A percentile compares a stretch with the other conserved stretches of the same genome.
Conservation (phyloP, 192 early-diverging fungal genomes). For the Coemansia javaensis region DNA sequence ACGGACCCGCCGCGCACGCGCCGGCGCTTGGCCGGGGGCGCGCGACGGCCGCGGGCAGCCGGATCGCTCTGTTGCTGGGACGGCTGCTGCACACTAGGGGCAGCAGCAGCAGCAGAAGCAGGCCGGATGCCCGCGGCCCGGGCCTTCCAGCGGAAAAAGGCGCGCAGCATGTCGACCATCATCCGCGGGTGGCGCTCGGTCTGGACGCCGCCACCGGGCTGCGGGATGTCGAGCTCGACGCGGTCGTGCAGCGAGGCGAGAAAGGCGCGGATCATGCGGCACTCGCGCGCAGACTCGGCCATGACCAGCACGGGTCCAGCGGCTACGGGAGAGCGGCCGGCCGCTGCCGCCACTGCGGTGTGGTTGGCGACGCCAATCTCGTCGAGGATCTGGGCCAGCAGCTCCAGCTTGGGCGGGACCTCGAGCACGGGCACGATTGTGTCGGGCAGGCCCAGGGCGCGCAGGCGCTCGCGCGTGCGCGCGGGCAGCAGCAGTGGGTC, state of each 20-base stretch:
- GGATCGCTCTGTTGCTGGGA: background rate
- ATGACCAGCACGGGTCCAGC: slow-evolving; percentile 28
- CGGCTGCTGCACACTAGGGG: background rate
- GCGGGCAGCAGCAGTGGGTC: slow-evolving; percentile 8
- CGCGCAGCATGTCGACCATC: slow-evolving; percentile 52
- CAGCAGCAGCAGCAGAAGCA: background rate
- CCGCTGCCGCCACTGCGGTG: too few species aligned
- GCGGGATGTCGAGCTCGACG: slow-evolving; percentile 2
- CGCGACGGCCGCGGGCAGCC: slow-evolving; percentile 10
- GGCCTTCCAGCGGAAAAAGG: slow-evolving; percentile 76
- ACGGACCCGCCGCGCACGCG: slow-evolving; percentile 49
- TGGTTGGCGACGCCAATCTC: slow-evolving; percentile 58
- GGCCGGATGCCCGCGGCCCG: slow-evolving; percentile 37
- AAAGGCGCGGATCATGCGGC: slow-evolving; percentile 21
- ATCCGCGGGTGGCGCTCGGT: slow-evolving; percentile 18
- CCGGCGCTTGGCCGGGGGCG: slow-evolving; percentile 53
- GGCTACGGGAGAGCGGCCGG: background rate
- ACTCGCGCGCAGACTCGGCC: slow-evolving; percentile 20
- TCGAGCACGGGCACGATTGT: slow-evolving; percentile 72
- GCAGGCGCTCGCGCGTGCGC: slow-evolving; percentile 8
- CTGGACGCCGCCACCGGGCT: background rate
- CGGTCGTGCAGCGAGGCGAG: slow-evolving; percentile 2
- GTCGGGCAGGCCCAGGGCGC: slow-evolving; percentile 57
- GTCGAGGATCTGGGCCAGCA: slow-evolving; percentile 63
- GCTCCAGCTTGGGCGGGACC: slow-evolving; percentile 89